Evolutionary conservation across 2,329 filamentous ascomycete genomes (phyloP).

Genomic region (Acrocalymma vagum): DNA sequence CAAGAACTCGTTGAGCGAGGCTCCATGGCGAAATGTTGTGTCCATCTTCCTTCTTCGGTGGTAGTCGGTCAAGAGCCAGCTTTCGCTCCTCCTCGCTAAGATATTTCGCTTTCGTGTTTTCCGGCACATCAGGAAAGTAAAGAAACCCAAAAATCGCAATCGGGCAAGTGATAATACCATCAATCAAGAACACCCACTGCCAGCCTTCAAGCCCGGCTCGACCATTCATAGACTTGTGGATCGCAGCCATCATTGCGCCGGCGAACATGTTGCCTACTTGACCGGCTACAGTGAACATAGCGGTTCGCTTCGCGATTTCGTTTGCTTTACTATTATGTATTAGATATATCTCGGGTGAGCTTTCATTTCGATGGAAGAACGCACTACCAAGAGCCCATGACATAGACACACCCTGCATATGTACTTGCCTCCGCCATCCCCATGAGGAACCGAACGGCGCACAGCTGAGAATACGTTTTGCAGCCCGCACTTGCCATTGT

Average conservation of each 20-base stretch:
- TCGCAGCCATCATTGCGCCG: slow-evolving; percentile 35
- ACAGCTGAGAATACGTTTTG: slow-evolving; percentile 27
- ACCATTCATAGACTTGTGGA: slow-evolving; percentile 31
- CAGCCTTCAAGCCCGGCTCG: slow-evolving; percentile 25
- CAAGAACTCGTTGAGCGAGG: slow-evolving; percentile 24
- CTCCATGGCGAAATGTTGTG: slow-evolving; percentile 27
- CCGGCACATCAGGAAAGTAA: slow-evolving; percentile 29
- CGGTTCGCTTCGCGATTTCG: slow-evolving; percentile 33
- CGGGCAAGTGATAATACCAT: slow-evolving; percentile 32
- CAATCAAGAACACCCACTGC: slow-evolving; percentile 36
- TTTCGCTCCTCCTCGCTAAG: slow-evolving; percentile 24
- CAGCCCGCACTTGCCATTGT: slow-evolving; percentile 36
- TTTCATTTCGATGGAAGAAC: slow-evolving; percentile 7
- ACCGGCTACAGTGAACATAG: slow-evolving; percentile 33
- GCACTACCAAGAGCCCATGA: slow-evolving; percentile 37
- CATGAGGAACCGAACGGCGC: slow-evolving; percentile 30
- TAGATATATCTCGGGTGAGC: not conserved
- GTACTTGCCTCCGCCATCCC: slow-evolving; percentile 29
- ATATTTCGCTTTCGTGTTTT: slow-evolving; percentile 16
- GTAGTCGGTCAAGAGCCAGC: slow-evolving; percentile 27
- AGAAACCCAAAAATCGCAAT: slow-evolving; percentile 30
- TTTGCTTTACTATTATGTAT: slow-evolving; percentile 21
- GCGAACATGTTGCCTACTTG: slow-evolving; percentile 36
- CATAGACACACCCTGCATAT: slow-evolving; percentile 32
- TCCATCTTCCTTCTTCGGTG: slow-evolving; percentile 24